Conservation (phyloP, 1,139 yeast species). For the Nakaseomyces kungkrabaensis region DNA sequence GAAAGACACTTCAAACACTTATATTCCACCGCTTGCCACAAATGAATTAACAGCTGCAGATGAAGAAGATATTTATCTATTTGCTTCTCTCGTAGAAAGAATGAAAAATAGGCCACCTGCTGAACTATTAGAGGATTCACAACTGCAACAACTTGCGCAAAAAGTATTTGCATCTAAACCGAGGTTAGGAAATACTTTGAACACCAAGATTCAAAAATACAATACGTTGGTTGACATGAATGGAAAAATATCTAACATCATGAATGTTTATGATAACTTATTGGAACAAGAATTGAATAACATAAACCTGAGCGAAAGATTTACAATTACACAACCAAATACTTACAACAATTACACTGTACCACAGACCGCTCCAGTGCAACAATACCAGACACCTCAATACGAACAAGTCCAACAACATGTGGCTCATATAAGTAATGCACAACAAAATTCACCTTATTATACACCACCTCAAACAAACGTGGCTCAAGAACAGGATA, state of each 20-base stretch:
- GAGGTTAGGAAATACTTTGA: constrained; percentile 56
- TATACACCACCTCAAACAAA: constrained; percentile 3
- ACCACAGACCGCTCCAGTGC: neutral
- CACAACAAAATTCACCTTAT: neutral
- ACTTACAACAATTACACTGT: constrained; percentile 13
- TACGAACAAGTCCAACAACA: constrained; percentile 10
- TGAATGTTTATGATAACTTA: constrained; percentile 67
- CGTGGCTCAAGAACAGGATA: neutral
- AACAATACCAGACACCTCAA: neutral
- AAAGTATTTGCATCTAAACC: constrained; percentile 63
- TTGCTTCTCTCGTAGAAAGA: constrained; percentile 54
- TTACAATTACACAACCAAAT: constrained; percentile 20
- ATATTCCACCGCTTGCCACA: constrained; percentile 17
- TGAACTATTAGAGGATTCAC: constrained; percentile 50
- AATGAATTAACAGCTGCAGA: constrained; percentile 69
- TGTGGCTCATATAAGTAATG: neutral
- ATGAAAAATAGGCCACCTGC: constrained; percentile 42
- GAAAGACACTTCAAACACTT: constrained; percentile 15
- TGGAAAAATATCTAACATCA: constrained; percentile 70
- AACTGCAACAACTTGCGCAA: constrained; percentile 54
- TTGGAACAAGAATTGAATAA: constrained; percentile 49
- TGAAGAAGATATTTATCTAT: constrained; percentile 65
- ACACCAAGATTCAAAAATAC: constrained; percentile 54
- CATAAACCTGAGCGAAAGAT: constrained; percentile 25
- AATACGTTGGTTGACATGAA: constrained; percentile 69